Evolutionary conservation across 345 rosid species (phyloP).

Genomic region (Melaleuca quinquenervia): DNA sequence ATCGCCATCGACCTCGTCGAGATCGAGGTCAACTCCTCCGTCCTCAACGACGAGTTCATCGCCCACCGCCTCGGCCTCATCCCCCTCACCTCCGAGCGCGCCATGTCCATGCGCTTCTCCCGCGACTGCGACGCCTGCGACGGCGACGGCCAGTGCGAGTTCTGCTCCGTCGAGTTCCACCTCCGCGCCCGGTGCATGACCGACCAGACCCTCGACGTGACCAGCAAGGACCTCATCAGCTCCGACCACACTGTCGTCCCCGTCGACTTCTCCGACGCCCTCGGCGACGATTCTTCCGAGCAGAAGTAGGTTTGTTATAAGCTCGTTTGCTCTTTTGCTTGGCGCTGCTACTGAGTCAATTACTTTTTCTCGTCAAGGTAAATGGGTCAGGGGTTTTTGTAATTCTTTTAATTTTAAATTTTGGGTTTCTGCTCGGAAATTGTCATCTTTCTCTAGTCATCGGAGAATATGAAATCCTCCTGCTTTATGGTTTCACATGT

Average conservation of each 20-base stretch:
- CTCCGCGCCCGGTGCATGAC: constrained; percentile 62
- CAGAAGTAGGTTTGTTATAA: constrained; percentile 25
- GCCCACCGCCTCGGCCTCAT: constrained; percentile 94
- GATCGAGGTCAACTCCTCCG: constrained; percentile 5
- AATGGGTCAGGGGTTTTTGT: neutral
- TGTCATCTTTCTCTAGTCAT: neutral
- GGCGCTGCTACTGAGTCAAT: neutral
- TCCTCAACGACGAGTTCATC: no score
- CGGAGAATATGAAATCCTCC: neutral
- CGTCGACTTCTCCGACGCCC: constrained; percentile 56
- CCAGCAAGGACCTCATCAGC: constrained; percentile 76
- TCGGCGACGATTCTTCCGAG: constrained; percentile 46
- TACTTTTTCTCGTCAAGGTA: neutral
- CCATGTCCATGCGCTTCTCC: constrained; percentile 94
- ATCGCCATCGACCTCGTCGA: constrained; percentile 94
- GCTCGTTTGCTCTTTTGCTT: neutral
- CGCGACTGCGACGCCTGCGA: constrained; percentile 95
- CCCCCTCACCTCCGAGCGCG: constrained; percentile 80
- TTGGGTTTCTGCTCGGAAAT: neutral
- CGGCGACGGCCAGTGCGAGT: constrained; percentile 96
- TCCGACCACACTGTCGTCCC: constrained; percentile 82
- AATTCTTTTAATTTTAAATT: neutral
- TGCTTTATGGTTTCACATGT: neutral
- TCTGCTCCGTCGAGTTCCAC: constrained; percentile 87
- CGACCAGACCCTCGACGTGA: constrained; percentile 87